phyloP scores from a whole-genome alignment of 2,329 filamentous ascomycete genomes.

The Aspergillus niger region DNA sequence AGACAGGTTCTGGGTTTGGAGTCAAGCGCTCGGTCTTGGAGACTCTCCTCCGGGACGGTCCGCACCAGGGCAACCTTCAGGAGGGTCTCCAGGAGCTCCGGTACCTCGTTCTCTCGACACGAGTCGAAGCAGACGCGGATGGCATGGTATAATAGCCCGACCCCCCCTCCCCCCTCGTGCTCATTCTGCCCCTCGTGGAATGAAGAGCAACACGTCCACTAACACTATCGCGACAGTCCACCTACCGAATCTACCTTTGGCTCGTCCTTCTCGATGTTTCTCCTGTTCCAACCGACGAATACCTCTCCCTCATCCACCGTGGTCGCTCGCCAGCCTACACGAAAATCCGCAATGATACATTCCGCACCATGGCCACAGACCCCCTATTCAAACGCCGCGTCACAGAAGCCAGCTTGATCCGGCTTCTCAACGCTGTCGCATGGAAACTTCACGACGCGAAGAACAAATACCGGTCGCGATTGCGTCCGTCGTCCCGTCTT shows the following conservation, averaged over 20 bases:
- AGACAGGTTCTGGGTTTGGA: slow-evolving; percentile 48
- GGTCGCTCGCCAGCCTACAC: slow-evolving; percentile 92
- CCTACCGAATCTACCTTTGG: slow-evolving; percentile 93
- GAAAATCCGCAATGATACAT: slow-evolving; percentile 98
- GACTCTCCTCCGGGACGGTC: slow-evolving; percentile 76
- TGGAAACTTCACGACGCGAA: slow-evolving; percentile 87
- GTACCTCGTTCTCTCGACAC: slow-evolving; percentile 52
- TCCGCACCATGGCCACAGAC: slow-evolving; percentile 92
- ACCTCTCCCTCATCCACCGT: slow-evolving; percentile 86
- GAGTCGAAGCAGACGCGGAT: slow-evolving; percentile 54
- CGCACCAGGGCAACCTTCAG: slow-evolving; percentile 64
- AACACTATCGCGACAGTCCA: slow-evolving; percentile 62
- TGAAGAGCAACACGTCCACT: slow-evolving; percentile 3
- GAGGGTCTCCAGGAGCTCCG: slow-evolving; percentile 50
- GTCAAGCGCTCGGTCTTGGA: slow-evolving; percentile 63
- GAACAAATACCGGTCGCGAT: slow-evolving; percentile 55
- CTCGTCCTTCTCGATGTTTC: slow-evolving; percentile 87
- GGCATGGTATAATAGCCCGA: slow-evolving; percentile 49
- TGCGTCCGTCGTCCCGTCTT: slow-evolving; percentile 44
- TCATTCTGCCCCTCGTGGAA: not conserved
- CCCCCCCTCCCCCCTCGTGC: not conserved
- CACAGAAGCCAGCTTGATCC: slow-evolving; percentile 91
- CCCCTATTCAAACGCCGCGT: slow-evolving; percentile 95
- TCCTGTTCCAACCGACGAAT: slow-evolving; percentile 80
- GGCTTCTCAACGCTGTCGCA: slow-evolving; percentile 89